These are phyloP conservation scores for Wallacemonas sp. DNA, from an alignment of 208 protist species.

Conservation along the genomic window DNA sequence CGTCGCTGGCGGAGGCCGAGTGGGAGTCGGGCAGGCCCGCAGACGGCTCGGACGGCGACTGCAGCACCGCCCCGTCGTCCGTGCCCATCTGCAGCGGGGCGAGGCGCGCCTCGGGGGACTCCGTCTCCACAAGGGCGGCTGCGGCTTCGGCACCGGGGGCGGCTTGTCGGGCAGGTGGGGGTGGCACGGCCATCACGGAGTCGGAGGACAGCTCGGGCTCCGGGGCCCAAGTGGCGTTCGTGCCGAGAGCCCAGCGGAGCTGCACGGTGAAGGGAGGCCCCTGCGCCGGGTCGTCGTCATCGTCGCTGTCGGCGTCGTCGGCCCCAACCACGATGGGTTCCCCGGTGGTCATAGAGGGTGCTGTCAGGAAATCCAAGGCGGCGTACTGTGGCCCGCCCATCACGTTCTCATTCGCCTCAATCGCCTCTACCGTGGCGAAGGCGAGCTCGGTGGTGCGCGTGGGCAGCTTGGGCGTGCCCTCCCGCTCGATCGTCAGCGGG, in stretches of 20 bases:
- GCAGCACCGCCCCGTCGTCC: not conserved
- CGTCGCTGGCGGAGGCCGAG: not conserved
- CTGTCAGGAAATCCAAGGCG: constrained; percentile 3
- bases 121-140: too few species aligned
- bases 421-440: constrained; percentile 25
- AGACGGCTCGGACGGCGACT: not conserved
- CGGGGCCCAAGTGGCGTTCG: constrained; percentile 2
- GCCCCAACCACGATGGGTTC: not conserved
- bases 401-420: constrained; percentile 10
- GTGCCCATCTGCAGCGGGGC: constrained; percentile 5
- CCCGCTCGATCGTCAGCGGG: constrained; percentile 31
- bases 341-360: constrained; percentile 13
- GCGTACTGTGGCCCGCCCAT: constrained; percentile 7
- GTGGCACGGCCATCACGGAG: not conserved
- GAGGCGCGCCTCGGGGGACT: not conserved
- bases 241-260: constrained; percentile 32
- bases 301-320: constrained; percentile 18
- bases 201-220: not conserved
- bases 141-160: too few species aligned
- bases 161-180: too few species aligned
- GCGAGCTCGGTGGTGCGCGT: constrained; percentile 41
- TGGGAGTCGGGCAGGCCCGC: not conserved
- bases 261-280: constrained; percentile 21
- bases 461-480: constrained; percentile 12
- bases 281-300: constrained; percentile 16